Base-by-base conservation (phyloP, 2,329 filamentous ascomycete genomes). In the Thielaviopsis populi region DNA sequence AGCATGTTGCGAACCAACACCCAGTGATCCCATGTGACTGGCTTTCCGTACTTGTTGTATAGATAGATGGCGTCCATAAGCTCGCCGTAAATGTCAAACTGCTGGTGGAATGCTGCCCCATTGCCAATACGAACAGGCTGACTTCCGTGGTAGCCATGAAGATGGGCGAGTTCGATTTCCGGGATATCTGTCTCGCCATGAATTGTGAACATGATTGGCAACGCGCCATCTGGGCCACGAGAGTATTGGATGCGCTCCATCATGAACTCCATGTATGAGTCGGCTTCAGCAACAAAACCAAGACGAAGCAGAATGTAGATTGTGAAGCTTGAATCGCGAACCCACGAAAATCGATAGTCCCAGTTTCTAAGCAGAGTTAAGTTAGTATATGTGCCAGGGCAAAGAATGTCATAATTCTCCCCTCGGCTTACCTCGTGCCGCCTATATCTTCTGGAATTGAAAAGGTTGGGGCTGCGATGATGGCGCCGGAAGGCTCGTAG, bases 161-260 rank as follows among this genome's bases (percentile, higher is more conserved):
- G 78, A 68, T 91, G 87, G 64, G 77, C 72, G 5, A 90, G 78
- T 67, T 87, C 86, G 42, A 78, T 69, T 73, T 90, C 87, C 0
- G 87, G 86, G 43, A 91, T 87, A 46, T 89, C 83, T 0, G 86
- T 89, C 54, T 83, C 84, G 58, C 88, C 88, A 27, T 83, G 79
- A 68, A 91, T 90, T 48, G 85, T 88, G 70, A 91, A 90, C 87
- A 91, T 91, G 70, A 91, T 88, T 13, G 88, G 88, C 42, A 91
- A 74, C 0, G 81, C 83, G 37, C 83, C 82, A 60, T 85, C 80
- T 0, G 79, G 71, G 7, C 76, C 76, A n/a, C 82, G 78, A 1
- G 84, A 84, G 66, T 82, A 78, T 40, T 81, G 76, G 66, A 91
- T 83, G 10, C 86, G 81, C 68, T 88, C 82, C 73, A 82, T 88